These are phyloP conservation scores for Pythium volutum DNA, from an alignment of 352 stramenopile species.

Conservation along the genomic window DNA sequence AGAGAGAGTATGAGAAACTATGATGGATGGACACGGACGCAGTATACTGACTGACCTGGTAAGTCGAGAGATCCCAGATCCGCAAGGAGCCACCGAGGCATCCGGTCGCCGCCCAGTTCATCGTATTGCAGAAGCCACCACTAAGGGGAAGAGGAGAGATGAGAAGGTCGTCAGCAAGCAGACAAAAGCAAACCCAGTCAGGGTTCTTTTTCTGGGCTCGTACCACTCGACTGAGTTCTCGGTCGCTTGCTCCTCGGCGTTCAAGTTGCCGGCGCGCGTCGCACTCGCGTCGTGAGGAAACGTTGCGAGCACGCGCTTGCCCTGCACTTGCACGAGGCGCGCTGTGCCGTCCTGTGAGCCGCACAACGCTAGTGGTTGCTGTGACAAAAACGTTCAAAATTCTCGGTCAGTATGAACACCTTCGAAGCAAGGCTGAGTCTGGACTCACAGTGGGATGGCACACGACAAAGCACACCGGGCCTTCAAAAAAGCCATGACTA, in stretches of 20 bases:
- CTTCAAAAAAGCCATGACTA: slow-evolving; percentile 84
- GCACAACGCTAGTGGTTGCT: slow-evolving; percentile 91
- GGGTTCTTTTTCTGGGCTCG: slow-evolving; percentile 7
- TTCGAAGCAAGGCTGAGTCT: no score
- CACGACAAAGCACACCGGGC: slow-evolving; percentile 88
- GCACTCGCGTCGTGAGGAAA: slow-evolving; percentile 73
- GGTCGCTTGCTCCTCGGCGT: slow-evolving; percentile 42
- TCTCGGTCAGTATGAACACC: no score
- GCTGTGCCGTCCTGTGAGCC: slow-evolving; percentile 94
- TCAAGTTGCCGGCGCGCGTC: slow-evolving; percentile 43
- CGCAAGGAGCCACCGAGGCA: slow-evolving; percentile 93
- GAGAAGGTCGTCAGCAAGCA: background rate
- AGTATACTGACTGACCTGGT: slow-evolving; percentile 74
- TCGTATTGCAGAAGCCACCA: slow-evolving; percentile 92
- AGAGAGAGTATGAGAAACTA: background rate
- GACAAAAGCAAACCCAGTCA: background rate
- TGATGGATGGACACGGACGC: background rate
- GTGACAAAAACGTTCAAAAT: no score
- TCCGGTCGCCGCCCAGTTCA: slow-evolving; percentile 95
- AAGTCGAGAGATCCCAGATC: slow-evolving; percentile 94
- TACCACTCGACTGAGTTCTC: slow-evolving; percentile 89
- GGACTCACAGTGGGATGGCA: slow-evolving; percentile 79
- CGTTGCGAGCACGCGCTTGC: slow-evolving; percentile 92
- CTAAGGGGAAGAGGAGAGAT: slow-evolving; percentile 27
- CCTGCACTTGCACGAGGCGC: slow-evolving; percentile 91